Conservation (phyloP, 306 rosid genomes). For the Quercus dentata region DNA sequence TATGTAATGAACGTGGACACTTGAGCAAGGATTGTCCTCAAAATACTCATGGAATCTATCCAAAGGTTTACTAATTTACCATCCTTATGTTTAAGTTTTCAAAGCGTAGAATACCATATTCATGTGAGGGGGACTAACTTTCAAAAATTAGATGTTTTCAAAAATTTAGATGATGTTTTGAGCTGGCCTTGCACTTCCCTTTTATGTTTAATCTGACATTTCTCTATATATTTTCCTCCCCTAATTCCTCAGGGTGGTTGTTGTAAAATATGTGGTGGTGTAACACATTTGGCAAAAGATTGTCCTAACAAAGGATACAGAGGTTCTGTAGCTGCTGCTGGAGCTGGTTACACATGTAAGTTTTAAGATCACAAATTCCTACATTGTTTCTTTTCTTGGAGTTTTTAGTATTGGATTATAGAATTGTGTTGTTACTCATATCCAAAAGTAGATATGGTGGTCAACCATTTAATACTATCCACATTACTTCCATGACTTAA, state of each 20-base stretch:
- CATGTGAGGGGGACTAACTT: not conserved
- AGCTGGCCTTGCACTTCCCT: not conserved
- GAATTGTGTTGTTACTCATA: not conserved
- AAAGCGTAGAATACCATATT: not conserved
- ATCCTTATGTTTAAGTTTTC: not conserved
- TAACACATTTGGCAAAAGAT: slow-evolving; percentile 92
- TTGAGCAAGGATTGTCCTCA: slow-evolving; percentile 87
- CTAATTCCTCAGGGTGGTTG: slow-evolving; percentile 70
- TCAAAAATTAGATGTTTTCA: not conserved
- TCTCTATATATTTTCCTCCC: not conserved
- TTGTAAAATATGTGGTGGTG: slow-evolving; percentile 90
- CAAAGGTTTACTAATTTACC: slow-evolving; percentile 53
- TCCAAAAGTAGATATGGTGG: not conserved
- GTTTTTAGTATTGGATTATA: slow-evolving; percentile 5
- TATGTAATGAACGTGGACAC: slow-evolving; percentile 82
- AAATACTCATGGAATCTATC: slow-evolving; percentile 88
- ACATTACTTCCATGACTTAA: not conserved
- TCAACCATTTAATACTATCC: not conserved
- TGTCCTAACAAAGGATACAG: slow-evolving; percentile 67
- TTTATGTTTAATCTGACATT: slow-evolving; percentile 13
- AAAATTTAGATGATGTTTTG: not conserved
- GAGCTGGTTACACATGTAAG: slow-evolving; percentile 36
- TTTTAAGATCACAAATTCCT: not conserved
- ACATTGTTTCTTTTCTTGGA: not conserved
- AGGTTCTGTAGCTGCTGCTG: slow-evolving; percentile 26